Conservation (phyloP, 495 filamentous ascomycete species). For the Aspergillus bridgeri region DNA sequence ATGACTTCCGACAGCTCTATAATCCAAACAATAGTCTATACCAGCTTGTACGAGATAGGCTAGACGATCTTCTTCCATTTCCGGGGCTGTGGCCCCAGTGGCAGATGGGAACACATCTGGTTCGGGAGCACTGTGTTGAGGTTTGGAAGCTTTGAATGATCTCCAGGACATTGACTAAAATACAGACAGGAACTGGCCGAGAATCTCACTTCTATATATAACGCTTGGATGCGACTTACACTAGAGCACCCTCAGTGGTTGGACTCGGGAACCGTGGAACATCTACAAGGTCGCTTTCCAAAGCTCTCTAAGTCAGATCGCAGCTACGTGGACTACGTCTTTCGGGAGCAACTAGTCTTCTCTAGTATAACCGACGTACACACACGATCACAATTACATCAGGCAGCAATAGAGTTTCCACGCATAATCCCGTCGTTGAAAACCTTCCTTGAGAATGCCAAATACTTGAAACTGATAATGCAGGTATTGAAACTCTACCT, state of each 20-base stretch:
- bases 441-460: constrained; percentile 28
- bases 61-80: constrained; percentile 13
- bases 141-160: constrained; percentile 1
- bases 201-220: constrained; percentile 1
- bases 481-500: constrained; percentile 25
- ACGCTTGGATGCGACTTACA: constrained; percentile 3
- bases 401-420: constrained; percentile 11
- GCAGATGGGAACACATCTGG: constrained; percentile 13
- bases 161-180: not conserved
- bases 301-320: constrained; percentile 17
- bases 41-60: not conserved
- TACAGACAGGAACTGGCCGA: constrained; percentile 8
- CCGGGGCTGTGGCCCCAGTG: constrained; percentile 8
- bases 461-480: constrained; percentile 26
- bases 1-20: constrained; percentile 13
- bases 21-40: not conserved
- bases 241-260: constrained; percentile 3
- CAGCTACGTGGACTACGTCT: constrained; percentile 11
- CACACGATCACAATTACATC: constrained; percentile 7
- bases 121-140: constrained; percentile 8
- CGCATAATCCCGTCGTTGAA: constrained; percentile 24
- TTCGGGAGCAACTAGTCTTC: constrained; percentile 14
- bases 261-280: constrained; percentile 14
- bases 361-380: constrained; percentile 6
- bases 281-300: constrained; percentile 19